phyloP scores from a whole-genome alignment of 169 alveolate species.

The Pseudocohnilembus persalinus region DNA sequence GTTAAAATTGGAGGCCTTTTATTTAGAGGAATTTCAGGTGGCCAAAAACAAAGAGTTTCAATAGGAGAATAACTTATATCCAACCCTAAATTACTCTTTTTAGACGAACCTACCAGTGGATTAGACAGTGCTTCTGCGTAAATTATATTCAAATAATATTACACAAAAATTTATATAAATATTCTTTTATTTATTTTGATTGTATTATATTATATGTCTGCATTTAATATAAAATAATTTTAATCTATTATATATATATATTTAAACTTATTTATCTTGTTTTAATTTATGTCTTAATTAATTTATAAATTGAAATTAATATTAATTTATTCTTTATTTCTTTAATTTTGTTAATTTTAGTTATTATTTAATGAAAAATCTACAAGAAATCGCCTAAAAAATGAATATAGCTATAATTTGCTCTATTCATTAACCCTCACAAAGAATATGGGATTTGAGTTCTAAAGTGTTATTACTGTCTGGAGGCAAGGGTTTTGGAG shows the following conservation, averaged over 20 bases:
- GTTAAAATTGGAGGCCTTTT: constrained; percentile 73
- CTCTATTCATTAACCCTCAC: background rate
- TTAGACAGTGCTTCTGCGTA: constrained; percentile 17
- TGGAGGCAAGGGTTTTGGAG: background rate
- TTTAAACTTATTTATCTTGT: no score
- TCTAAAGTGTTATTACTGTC: background rate
- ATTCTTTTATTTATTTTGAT: no score
- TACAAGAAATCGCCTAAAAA: background rate
- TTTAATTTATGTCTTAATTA: no score
- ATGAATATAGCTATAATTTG: background rate
- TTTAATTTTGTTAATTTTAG: background rate
- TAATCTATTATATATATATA: no score
- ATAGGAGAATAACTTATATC: constrained; percentile 17
- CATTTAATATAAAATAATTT: no score
- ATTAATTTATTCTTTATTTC: no score
- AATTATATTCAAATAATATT: no score
- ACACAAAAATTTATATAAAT: no score
- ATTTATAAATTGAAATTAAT: no score
- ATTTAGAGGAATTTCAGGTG: constrained; percentile 85
- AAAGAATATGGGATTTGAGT: background rate
- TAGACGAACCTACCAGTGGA: constrained; percentile 44
- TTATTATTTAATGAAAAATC: background rate
- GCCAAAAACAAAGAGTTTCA: constrained; percentile 68
- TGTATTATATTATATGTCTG: no score
- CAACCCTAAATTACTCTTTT: constrained; percentile 21